These are phyloP conservation scores for Saccharomyces eubayanus DNA, from an alignment of 805 yeast species.

Conservation along the genomic window DNA sequence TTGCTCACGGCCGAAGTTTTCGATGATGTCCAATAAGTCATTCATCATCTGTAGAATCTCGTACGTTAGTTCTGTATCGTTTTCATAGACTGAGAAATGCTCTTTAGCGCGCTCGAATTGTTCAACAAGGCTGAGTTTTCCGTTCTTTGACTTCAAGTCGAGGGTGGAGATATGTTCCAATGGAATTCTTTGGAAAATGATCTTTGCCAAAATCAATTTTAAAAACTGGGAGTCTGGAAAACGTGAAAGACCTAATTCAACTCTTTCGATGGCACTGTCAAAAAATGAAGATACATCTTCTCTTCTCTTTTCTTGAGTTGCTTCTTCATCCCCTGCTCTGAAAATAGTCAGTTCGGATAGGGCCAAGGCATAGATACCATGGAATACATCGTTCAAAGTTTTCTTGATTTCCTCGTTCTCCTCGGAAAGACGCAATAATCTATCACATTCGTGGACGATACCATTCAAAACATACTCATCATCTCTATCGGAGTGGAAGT, in stretches of 20 bases:
- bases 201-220: conserved; percentile 45
- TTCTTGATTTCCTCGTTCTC: conserved; percentile 16
- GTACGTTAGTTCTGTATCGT: conserved; percentile 34
- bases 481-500: conserved; percentile 45
- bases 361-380: conserved; percentile 66
- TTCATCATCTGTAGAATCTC: conserved; percentile 52
- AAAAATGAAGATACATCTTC: conserved; percentile 48
- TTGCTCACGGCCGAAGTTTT: conserved; percentile 51
- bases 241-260: conserved; percentile 46
- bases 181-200: conserved; percentile 51
- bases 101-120: conserved; percentile 41
- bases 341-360: conserved; percentile 56
- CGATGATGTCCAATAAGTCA: conserved; percentile 59
- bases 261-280: conserved; percentile 64
- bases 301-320: conserved; percentile 21
- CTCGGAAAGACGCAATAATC: conserved; percentile 45
- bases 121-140: conserved; percentile 30
- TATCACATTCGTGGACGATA: conserved; percentile 85
- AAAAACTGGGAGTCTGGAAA: conserved; percentile 41
- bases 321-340: conserved; percentile 37
- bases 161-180: conserved; percentile 46
- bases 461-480: conserved; percentile 68
- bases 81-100: conserved; percentile 39
- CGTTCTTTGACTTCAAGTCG: conserved; percentile 30
- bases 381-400: conserved; percentile 45